A percentile compares a stretch with the other conserved stretches of the same genome.
phyloP scores from a whole-genome alignment of 805 yeast species.

The Crinitomyces ghanaensis region DNA sequence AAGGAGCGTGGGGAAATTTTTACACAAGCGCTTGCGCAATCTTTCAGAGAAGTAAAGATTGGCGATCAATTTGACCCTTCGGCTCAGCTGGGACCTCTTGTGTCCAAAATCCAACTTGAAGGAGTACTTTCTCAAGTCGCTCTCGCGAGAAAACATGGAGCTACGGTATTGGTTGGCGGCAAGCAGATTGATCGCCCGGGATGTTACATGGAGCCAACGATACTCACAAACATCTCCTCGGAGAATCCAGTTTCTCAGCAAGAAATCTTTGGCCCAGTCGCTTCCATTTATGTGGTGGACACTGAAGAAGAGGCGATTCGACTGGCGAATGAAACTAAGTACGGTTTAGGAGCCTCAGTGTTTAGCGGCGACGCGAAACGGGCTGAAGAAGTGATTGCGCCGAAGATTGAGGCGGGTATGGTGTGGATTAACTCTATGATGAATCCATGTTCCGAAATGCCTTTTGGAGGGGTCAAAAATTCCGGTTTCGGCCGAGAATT shows the following conservation, averaged over 20 bases:
- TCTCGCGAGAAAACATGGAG: conserved; percentile 47
- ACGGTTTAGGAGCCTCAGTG: conserved; percentile 50
- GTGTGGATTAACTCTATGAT: conserved; percentile 50
- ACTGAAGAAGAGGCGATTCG: conserved; percentile 41
- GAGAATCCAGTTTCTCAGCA: conserved; percentile 41
- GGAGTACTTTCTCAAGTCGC: conserved; percentile 29
- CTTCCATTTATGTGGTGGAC: conserved; percentile 45
- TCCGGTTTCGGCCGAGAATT: conserved; percentile 68
- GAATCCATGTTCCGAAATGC: conserved; percentile 44
- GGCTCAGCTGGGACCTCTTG: conserved; percentile 37
- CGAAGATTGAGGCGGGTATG: conserved; percentile 53
- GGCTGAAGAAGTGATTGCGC: conserved; percentile 40
- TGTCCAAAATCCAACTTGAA: conserved; percentile 28
- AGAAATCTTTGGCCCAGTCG: conserved; percentile 59
- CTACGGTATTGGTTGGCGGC: conserved; percentile 39
- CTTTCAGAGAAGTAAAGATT: conserved; percentile 24
- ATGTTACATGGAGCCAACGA: conserved; percentile 42
- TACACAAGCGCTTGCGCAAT: background rate
- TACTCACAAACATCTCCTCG: conserved; percentile 39
- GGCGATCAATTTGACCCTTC: conserved; percentile 46
- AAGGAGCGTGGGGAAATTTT: conserved; percentile 5
- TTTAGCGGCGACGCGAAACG: conserved; percentile 43
- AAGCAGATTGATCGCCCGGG: conserved; percentile 38
- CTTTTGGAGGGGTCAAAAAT: conserved; percentile 54
- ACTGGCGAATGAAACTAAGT: conserved; percentile 43